Base-by-base conservation (phyloP, 768 basidiomycete species). In the Russula foetens region DNA sequence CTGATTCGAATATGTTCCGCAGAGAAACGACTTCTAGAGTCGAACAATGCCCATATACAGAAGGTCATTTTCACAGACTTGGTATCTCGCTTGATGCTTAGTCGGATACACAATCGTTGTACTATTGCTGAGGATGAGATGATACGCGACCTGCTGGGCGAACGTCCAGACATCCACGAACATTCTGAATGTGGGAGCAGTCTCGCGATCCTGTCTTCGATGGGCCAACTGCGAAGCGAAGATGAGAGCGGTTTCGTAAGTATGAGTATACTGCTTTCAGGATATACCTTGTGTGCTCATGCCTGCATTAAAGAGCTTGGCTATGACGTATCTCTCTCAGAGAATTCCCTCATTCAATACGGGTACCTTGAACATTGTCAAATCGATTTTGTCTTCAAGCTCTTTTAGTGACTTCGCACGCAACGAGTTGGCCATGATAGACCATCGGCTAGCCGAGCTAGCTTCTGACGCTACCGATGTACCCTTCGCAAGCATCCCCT, bases 1-100 rank as follows among this genome's bases (percentile, higher is more conserved):
- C 65, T 84, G 24, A 66, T 75, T 49, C 74, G 75, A 26, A 67
- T 82, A 3, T 14, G 65, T 81, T 19, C 64, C 70, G 14, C 41
- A 15, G 33, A 41, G 14, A 51, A 50, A 31, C 49, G 29, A 2
- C 21, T 56, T n/a, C 67, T 70, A 26, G 72, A 21, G 26, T 23
- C 45, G 31, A 45, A 51, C 26, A 29, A 53, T 35, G 24, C 51
- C 24, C 21, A 31, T 33, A 33, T 55, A 5, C 49, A 54, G 15
- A 48, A 29, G 38, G 21, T 26, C 8, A 29, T 56, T n/a, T 60
- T 35, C 43, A 45, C 53, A 33, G 63, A 66, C 28, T 53, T 66
- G 58, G 29, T 52, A 24, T 57, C 59, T 53, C 65, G 65, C 21
- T 38, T 64, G 15, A 48, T 66, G 41, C 55, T 63, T 1, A 47